Base-by-base conservation (phyloP, 495 filamentous ascomycete species). In the Penicillium cosmopolitanum region DNA sequence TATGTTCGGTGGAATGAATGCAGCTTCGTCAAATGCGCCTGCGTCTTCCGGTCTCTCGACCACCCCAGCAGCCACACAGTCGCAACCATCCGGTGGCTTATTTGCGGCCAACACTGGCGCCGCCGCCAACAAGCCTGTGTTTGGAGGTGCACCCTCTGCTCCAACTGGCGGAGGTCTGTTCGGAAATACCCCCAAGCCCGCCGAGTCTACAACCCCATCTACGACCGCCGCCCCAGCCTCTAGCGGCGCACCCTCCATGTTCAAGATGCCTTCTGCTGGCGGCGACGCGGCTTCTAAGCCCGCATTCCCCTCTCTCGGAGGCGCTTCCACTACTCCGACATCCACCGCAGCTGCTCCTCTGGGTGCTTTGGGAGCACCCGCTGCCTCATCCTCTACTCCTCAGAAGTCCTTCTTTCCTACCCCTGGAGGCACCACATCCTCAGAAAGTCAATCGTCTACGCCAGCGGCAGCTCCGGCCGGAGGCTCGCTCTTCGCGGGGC, bases 331-430 rank as follows among this genome's bases (percentile, higher is more conserved):
- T 50, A 63, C 64, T 1, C 53, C 68, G 11, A 56, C 70, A 56
- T 66, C 51, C 18, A 60, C 65, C 23, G 9, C 46, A 13, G 61
- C 68, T 23, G 56, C 58, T 10, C 44, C 72, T 19, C 70, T 66
- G 58, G 60, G 68, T 44, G 60, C 69, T 19, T 55, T 67, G 19
- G 57, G 71, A 53, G 64, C 76, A n/a, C 62, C 74, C 21, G 67
- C 67, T 34, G 34, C 53, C 36, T 57, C 74, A 33, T 71, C 75
- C 19, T 62, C 68, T 38, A 67, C 77, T 23, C 70, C 77, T 11
- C 73, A 77, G 60, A 79, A 75, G 57, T 64, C 77, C 43, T 55
- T 78, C 18, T 80, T 82, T 62, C 65, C 71, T 42, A 40, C 53
- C 23, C 58, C 74, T 9, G 72, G 73, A 13, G 74, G 71, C 12